Base-by-base conservation (phyloP, 257 asterid species). In the Phtheirospermum japonicum region DNA sequence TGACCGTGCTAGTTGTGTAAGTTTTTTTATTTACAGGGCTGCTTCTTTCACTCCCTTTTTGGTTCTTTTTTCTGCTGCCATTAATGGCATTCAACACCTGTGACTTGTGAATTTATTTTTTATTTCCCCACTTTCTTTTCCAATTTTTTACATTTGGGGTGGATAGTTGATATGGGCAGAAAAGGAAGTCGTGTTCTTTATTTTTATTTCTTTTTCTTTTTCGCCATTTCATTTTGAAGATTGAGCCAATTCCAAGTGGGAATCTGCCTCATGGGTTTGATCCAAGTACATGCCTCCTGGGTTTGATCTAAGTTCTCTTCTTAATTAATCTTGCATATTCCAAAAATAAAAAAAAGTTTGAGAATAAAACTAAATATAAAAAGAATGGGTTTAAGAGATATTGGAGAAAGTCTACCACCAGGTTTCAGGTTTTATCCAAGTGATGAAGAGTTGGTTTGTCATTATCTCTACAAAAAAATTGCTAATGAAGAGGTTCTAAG, bases 191-290 rank as follows among this genome's bases (percentile, higher is more conserved):
- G 13, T 69, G 39, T 70, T 67, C 65, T 59, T 69, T 75, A 18
- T 78, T 72, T 80, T 77, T 73, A 45, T 75, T 68, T 79, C 55
- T 16, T 57, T 49, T 67, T 55, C 16, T 60, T 55, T 68, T 61
- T 49, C 76, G 53, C 67, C 51, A 70, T 77, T 73, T 51, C 71
- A 59, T 79, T 79, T 77, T 86, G 94, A 96, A 92, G 99, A 85
- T 90, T 77, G 96, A 90, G 81, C 97, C 97, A 69, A 83, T 92
- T 71, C 94, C 96, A 80, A n/a, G n/a, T n/a, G n/a, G n/a, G n/a
- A n/a, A n/a, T n/a, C n/a, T n/a, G n/a, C n/a, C n/a, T n/a, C n/a
- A 92, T 76, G 96, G 99, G 72, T 92, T 92, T 79, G 97, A 92
- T 83, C 96, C 97, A 80, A 87, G 80, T 79, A 79, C 99, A 70